phyloP scores from a whole-genome alignment of 2,329 filamentous ascomycete genomes.

The Fusarium humuli region DNA sequence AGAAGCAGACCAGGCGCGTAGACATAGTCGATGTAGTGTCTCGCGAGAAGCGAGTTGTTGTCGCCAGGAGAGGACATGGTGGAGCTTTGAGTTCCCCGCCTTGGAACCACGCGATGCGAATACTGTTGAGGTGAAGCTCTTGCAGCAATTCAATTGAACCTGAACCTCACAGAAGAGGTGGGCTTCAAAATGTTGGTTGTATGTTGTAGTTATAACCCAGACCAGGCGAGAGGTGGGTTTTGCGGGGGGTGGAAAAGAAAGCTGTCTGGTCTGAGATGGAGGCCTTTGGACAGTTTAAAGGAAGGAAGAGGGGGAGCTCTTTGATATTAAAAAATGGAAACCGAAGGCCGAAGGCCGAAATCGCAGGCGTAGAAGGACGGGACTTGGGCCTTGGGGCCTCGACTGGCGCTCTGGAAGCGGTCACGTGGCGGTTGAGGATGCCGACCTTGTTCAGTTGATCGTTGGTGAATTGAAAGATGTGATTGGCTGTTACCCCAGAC shows the following conservation, averaged over 20 bases:
- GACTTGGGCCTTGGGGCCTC: background rate
- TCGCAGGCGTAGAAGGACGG: conserved; percentile 2
- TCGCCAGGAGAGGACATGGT: conserved; percentile 45
- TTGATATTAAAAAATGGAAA: conserved; percentile 29
- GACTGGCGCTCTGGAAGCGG: conserved; percentile 17
- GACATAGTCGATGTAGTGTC: conserved; percentile 79
- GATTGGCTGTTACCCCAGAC: conserved; percentile 30
- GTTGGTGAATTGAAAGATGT: background rate
- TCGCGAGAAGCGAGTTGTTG: conserved; percentile 57
- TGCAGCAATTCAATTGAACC: conserved; percentile 37
- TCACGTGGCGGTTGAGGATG: conserved; percentile 26
- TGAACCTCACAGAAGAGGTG: conserved; percentile 14
- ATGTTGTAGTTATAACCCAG: conserved; percentile 10
- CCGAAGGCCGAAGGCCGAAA: conserved; percentile 34
- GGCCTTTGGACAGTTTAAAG: conserved; percentile 27
- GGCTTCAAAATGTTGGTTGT: background rate
- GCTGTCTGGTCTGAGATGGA: conserved; percentile 1
- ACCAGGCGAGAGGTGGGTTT: conserved; percentile 9
- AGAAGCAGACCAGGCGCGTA: conserved; percentile 86
- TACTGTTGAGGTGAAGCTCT: conserved; percentile 21
- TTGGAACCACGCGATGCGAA: conserved; percentile 17
- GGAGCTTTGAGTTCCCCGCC: conserved; percentile 36
- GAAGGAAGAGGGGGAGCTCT: conserved; percentile 36
- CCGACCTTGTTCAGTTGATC: conserved; percentile 8
- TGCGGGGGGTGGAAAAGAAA: conserved; percentile 11